Evolutionary conservation across 345 rosid genomes (phyloP), one percentile per base, ranked within the genome.

Genomic region (Carallia pectinifolia): DNA sequence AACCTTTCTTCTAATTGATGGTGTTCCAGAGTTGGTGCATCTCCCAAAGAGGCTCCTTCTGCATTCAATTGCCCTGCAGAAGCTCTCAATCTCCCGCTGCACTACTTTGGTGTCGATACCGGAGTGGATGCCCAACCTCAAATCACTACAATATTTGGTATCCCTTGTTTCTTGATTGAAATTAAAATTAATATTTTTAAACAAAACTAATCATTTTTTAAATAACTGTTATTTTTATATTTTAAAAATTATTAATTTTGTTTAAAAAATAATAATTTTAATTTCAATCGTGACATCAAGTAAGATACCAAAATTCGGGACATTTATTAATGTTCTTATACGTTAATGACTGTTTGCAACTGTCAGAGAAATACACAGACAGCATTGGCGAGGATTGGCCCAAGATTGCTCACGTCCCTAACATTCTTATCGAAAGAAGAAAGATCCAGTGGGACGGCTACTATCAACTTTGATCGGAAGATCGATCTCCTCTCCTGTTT

Each of bases 71-170:
- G 15, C 61, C 47, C 40, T 71, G 34, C 37, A 27, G 18, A n/a
- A 0, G 3, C 68, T 76, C 15, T 0, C 0, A 2, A 66, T 71
- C 37, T 2, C 0, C 1, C 1, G 5, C 6, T 71, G 80, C 56
- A 16, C 19, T 3, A 34, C 12, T 60, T 48, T 76, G 68, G 48
- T 0, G 33, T n/a, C 62, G 39, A 38, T 67, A 16, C 71, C 71
- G 2, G 63, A 61, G 4, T 73, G 77, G 71, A 73, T 66, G 23
- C n/a, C 30, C 58, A 65, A 72, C 60, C 65, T 72, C 53, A 47
- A 64, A 0, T 12, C 47, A 4, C 18, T 73, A 31, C 23, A 61
- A 4, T 0, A 29, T 4, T 38, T 73, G 0, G 5, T 0, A 23
- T 23, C 23, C 23, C 23, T 23, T 23, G 23, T 23, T 23, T 23